Evolutionary conservation across 164 flowering plant genomes (phyloP).

Genomic region (Platanus orientalis): DNA sequence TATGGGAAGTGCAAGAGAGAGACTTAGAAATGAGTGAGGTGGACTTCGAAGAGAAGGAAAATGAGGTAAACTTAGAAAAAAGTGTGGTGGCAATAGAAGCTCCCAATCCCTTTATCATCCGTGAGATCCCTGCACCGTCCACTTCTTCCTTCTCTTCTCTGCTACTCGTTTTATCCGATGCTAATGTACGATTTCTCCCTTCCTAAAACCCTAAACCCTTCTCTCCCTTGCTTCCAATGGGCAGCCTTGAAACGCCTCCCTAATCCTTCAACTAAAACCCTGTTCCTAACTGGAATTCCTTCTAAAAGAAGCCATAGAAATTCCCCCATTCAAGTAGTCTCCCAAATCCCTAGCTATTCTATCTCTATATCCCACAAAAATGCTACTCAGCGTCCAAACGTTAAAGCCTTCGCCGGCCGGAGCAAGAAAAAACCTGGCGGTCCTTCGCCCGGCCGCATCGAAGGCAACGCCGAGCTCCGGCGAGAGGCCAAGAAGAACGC

Average conservation of each 20-base stretch:
- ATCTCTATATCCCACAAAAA: constrained; percentile 17
- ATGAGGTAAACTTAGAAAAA: too few relatives aligned
- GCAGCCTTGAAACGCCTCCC: constrained; percentile 7
- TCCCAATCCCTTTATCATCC: too few relatives aligned
- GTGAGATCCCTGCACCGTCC: too few relatives aligned
- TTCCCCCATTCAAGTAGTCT: constrained; percentile 5
- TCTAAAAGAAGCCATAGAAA: constrained; percentile 8
- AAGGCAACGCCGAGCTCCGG: constrained; percentile 56
- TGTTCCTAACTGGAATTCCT: constrained; percentile 10
- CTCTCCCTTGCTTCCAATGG: constrained; percentile 16
- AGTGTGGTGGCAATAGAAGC: too few relatives aligned
- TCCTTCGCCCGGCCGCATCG: constrained; percentile 52
- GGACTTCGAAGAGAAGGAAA: too few relatives aligned
- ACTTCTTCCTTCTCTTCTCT: too few relatives aligned
- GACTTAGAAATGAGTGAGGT: too few relatives aligned
- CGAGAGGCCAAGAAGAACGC: constrained; percentile 58
- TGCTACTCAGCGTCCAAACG: constrained; percentile 11
- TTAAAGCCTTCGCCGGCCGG: constrained; percentile 55
- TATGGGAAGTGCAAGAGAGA: too few relatives aligned
- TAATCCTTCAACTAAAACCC: constrained; percentile 17
- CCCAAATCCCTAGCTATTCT: constrained; percentile 8
- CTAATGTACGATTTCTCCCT: constrained; percentile 3
- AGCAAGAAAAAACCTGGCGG: constrained; percentile 65
- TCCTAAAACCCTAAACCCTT: constrained; percentile 59
- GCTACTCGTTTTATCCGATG: neutral